Evolutionary conservation across 441 rosid species (phyloP).

Genomic region (Aleurites moluccanus): DNA sequence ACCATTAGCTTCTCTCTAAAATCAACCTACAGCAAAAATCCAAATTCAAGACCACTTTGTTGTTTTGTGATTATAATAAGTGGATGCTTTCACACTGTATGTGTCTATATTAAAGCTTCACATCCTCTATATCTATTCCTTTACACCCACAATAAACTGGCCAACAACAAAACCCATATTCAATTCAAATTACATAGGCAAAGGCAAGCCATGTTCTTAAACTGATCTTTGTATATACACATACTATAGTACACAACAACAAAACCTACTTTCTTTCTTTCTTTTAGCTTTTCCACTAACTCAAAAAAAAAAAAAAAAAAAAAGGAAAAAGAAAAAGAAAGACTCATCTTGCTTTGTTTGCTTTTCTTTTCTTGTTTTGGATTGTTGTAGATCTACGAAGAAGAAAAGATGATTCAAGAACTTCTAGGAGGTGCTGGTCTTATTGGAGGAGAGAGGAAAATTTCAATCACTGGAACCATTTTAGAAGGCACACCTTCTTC

Average conservation of each 20-base stretch:
- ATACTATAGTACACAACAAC: conserved; percentile 32
- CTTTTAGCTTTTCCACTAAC: conserved; percentile 40
- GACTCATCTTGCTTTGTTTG: conserved; percentile 38
- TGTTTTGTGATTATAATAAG: conserved; percentile 20
- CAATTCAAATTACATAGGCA: conserved; percentile 36
- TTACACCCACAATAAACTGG: conserved; percentile 26
- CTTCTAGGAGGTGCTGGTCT: conserved; percentile 53
- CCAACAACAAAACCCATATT: conserved; percentile 25
- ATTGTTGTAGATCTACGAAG: conserved; percentile 58
- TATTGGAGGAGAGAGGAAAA: conserved; percentile 52
- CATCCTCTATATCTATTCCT: conserved; percentile 22
- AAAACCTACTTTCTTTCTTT: conserved; percentile 36
- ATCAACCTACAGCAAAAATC: conserved; percentile 34
- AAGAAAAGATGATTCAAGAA: conserved; percentile 63
- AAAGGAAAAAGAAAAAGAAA: neutral
- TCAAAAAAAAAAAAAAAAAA: conserved; percentile 5
- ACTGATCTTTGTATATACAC: conserved; percentile 21
- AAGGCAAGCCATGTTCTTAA: conserved; percentile 35
- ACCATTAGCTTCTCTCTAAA: conserved; percentile 25
- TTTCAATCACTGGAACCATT: conserved; percentile 40
- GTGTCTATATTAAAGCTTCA: conserved; percentile 25
- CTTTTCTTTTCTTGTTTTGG: conserved; percentile 56
- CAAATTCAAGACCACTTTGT: conserved; percentile 35
- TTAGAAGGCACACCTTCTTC: conserved; percentile 45
- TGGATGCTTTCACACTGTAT: conserved; percentile 22